phyloP scores from a whole-genome alignment of 2,329 filamentous ascomycete species.

The Monosporascus sp. region DNA sequence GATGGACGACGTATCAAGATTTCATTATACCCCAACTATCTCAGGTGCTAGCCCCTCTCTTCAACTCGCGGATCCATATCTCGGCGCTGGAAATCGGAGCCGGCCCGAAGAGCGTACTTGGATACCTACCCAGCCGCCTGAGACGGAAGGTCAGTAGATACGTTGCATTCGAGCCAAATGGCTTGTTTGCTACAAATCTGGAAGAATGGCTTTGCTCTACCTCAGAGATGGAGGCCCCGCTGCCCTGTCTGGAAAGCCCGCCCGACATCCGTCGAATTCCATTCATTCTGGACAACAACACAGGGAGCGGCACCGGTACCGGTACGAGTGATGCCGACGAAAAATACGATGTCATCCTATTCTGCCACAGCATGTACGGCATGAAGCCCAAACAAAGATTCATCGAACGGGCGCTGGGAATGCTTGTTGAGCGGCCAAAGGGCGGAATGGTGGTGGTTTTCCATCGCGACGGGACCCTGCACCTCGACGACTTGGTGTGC shows the following conservation, averaged over 20 bases:
- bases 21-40: constrained; percentile 49
- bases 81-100: constrained; percentile 57
- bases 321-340: constrained; percentile 19
- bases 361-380: constrained; percentile 62
- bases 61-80: constrained; percentile 35
- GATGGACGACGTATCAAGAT: constrained; percentile 37
- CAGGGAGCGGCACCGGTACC: constrained; percentile 10
- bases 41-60: constrained; percentile 34
- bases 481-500: constrained; percentile 43
- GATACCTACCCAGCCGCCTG: constrained; percentile 36
- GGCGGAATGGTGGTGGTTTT: constrained; percentile 48
- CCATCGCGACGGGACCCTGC: constrained; percentile 42
- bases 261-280: constrained; percentile 33
- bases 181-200: constrained; percentile 37
- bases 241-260: constrained; percentile 36
- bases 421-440: constrained; percentile 37
- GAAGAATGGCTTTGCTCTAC: constrained; percentile 34
- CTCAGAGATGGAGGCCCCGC: constrained; percentile 23
- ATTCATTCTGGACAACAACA: constrained; percentile 30
- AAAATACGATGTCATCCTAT: constrained; percentile 51
- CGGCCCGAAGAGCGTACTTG: constrained; percentile 50
- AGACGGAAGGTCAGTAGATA: constrained; percentile 45
- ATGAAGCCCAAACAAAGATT: constrained; percentile 43
- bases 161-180: constrained; percentile 49
- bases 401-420: constrained; percentile 40